Percentiles rank a stretch among this genome's conserved stretches.
phyloP scores from a whole-genome alignment of 148 eudicot genomes.

The Limonium bicolor region DNA sequence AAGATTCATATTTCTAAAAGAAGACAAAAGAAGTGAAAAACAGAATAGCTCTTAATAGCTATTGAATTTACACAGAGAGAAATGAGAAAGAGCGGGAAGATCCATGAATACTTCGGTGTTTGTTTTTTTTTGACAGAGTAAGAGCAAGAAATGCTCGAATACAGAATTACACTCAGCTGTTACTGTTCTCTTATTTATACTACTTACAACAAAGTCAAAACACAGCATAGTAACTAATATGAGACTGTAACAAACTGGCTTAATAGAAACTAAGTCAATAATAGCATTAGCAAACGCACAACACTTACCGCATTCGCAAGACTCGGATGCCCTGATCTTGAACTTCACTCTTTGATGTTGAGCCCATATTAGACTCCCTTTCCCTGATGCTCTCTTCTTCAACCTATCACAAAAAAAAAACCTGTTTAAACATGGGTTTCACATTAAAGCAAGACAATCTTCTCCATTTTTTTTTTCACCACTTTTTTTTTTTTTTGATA shows the following conservation, averaged over 20 bases:
- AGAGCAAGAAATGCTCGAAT: not conserved
- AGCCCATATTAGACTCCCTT: slow-evolving; percentile 55
- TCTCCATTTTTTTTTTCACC: too few relatives aligned
- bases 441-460: too few relatives aligned
- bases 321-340: slow-evolving; percentile 80
- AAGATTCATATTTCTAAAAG: not conserved
- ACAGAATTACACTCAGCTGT: not conserved
- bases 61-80: too few relatives aligned
- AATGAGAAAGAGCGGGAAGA: too few relatives aligned
- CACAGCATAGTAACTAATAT: not conserved
- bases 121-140: too few relatives aligned
- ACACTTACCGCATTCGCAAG: slow-evolving; percentile 78
- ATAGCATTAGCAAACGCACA: too few relatives aligned
- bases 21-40: not conserved
- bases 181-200: too few relatives aligned
- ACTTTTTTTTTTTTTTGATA: too few relatives aligned
- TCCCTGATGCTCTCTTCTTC: slow-evolving; percentile 56
- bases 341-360: slow-evolving; percentile 74
- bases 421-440: too few relatives aligned
- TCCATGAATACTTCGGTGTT: too few relatives aligned
- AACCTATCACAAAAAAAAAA: slow-evolving; percentile 37
- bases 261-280: not conserved
- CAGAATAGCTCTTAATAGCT: too few relatives aligned
- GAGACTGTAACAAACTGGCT: not conserved
- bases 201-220: too few relatives aligned